Evolutionary conservation across 225 moss, liverwort and hornwort species (phyloP), one percentile per base, ranked within the genome.

Genomic region (Pseudisothecium myosuroides): DNA sequence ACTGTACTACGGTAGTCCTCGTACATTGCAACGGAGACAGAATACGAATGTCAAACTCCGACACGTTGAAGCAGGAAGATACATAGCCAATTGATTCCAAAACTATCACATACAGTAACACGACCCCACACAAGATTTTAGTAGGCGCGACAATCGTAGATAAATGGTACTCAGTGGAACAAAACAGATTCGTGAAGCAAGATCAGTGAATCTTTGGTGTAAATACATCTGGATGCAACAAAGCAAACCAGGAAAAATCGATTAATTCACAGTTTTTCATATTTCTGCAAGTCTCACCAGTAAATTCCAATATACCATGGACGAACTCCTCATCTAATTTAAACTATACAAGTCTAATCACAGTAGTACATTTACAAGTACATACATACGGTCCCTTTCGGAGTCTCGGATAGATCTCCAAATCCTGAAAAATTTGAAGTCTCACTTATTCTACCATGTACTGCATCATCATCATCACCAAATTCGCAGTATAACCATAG

Each of bases 221-320:
- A 90, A 82, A 47, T 87, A 92, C 91, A 91, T 80, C 83, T 92
- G 89, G 88, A 78, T 90, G 87, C 88, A 49, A 39, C 49, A 71
- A 65, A 31, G 83, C 82, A 83, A 83, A 86, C 83, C 88, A 62
- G 88, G 68, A 87, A 71, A 63, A 16, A 65, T 85, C 21, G 41
- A 43, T 59, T 59, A 73, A 28, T 65, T 24, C 29, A 58, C 58
- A 49, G 60, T 41, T 86, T 41, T 78, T 67, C 88, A 47, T 26
- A 41, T 61, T 39, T 65, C 63, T n/a, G 86, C 31, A 74, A 59
- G 22, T 36, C 80, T 32, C 68, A 61, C 68, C 45, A 62, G 76
- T 43, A 34, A 65, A 58, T 78, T n/a, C n/a, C n/a, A n/a, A n/a
- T n/a, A n/a, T n/a, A 71, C 85, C 43, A 14, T 17, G 85, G 66